Evolutionary conservation across 2,329 filamentous ascomycete species (phyloP), one percentile per base, ranked within the genome.

Genomic region (Diaporthe destruens): DNA sequence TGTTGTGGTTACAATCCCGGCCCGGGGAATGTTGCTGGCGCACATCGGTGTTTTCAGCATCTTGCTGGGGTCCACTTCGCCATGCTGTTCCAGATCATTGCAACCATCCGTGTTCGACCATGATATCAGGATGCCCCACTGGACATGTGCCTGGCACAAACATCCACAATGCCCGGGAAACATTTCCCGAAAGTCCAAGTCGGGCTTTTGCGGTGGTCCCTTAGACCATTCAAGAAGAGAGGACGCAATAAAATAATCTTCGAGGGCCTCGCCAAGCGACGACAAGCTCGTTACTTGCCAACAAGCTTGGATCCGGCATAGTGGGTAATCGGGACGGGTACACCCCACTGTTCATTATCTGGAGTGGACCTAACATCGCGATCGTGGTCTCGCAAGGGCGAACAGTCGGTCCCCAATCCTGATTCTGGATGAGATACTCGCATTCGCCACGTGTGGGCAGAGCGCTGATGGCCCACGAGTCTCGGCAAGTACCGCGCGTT

Each of bases 301-400:
- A 14, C 44, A 12, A 20, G 8, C 20, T 25, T 49, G 59, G 59
- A 36, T 23, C 29, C 14, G 29, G 18, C 14, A 9, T 42, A 5
- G 34, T 39, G 16, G 42, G 1, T 44, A 16, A 39, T 36, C 20
- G 44, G 14, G 23, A 42, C 18, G 55, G 36, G 6, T 2, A 18
- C 8, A 44, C n/a, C 44, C 29, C 42, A 51, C 61, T 49, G 6
- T 16, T 23, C 29, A 23, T 25, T 25, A 20, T 34, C 44, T 20
- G 61, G 11, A 25, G 44, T 49, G 44, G 61, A 65, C 29, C 61
- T 51, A 20, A 65, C 32, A 65, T 65, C 44, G 44, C 44, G 44
- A 49, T 51, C 42, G 23, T 25, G 44, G 61, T n/a, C 61, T 39
- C 44, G 29, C 61, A 12, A 34, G 61, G 29, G 29, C 61, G 18